Conservation (phyloP, 83 land plant species). For the Thuja plicata region DNA sequence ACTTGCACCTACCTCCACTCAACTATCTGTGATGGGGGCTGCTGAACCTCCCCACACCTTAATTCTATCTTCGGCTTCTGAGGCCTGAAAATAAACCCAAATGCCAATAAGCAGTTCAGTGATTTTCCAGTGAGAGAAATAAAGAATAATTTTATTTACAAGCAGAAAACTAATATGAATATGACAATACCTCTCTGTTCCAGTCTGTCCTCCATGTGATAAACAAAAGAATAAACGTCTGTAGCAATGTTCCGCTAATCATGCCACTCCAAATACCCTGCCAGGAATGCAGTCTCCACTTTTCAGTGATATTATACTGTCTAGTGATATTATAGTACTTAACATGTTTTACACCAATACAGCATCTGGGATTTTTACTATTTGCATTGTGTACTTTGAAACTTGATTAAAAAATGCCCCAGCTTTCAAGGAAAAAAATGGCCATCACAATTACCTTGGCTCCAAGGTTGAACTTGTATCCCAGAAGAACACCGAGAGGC, state of each 20-base stretch:
- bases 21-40: neutral
- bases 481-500: constrained; percentile 9
- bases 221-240: constrained; percentile 35
- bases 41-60: constrained; percentile 10
- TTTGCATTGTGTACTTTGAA: neutral
- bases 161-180: neutral
- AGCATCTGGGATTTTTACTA: neutral
- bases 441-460: neutral
- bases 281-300: neutral
- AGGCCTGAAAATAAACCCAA: neutral
- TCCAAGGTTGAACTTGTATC: constrained; percentile 6
- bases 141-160: neutral
- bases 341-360: neutral
- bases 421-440: neutral
- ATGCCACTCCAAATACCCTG: constrained; percentile 58
- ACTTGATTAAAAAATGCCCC: neutral
- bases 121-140: neutral
- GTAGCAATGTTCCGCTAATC: constrained; percentile 40
- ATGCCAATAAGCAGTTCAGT: neutral
- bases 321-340: neutral
- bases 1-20: neutral
- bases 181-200: constrained; percentile 39
- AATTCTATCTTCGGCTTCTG: neutral
- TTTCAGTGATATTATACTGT: neutral
- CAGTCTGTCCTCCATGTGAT: constrained; percentile 40